These are phyloP conservation scores for Odonthalia washingtoniensis DNA, from an alignment of 31 red algal species.

Conservation along the genomic window DNA sequence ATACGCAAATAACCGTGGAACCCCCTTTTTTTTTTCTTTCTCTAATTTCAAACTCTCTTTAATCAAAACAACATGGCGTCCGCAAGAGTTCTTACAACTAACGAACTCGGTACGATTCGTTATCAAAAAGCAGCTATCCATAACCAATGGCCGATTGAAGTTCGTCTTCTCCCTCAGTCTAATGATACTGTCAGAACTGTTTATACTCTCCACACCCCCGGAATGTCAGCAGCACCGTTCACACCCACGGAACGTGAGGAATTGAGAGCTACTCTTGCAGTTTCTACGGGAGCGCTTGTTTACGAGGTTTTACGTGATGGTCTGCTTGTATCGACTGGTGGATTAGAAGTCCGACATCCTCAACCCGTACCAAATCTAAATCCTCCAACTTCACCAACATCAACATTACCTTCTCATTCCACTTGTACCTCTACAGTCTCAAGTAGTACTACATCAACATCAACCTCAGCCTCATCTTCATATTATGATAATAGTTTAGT, in stretches of 20 bases:
- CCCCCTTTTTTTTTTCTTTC: too few relatives aligned
- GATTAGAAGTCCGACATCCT: neutral
- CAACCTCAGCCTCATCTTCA: too few relatives aligned
- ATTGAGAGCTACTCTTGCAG: conserved; percentile 5
- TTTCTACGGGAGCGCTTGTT: neutral
- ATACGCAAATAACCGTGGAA: too few relatives aligned
- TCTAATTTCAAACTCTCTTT: too few relatives aligned
- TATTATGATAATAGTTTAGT: too few relatives aligned
- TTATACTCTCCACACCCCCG: neutral
- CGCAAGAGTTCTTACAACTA: neutral
- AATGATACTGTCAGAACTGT: neutral
- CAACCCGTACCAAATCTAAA: neutral
- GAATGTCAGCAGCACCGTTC: neutral
- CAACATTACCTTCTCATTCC: too few relatives aligned
- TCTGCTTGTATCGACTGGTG: neutral
- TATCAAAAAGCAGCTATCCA: neutral
- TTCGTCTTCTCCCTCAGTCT: neutral
- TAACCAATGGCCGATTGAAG: conserved; percentile 15
- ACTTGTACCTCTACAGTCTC: too few relatives aligned
- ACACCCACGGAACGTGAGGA: neutral
- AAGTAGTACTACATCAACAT: too few relatives aligned
- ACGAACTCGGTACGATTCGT: conserved; percentile 16
- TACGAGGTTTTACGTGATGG: neutral
- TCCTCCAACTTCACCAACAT: too few relatives aligned
- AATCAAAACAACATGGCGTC: too few relatives aligned